Evolutionary conservation across 129 eudicot genomes (phyloP).

Genomic region (Helichrysum umbraculigerum): DNA sequence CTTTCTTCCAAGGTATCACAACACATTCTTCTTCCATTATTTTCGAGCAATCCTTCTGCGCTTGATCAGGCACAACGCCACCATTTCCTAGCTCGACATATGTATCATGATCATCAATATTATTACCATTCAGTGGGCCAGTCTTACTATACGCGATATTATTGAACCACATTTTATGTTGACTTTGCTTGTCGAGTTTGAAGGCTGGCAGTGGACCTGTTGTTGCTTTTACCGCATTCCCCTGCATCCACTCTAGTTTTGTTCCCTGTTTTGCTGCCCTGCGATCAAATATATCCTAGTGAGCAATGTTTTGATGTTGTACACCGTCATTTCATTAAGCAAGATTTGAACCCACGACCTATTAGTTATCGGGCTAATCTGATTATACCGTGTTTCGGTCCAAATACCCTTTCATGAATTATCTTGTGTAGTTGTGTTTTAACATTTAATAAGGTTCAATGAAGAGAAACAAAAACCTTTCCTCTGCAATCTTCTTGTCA

Average conservation of each 20-base stretch:
- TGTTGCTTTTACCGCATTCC: slow-evolving; percentile 27
- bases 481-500: slow-evolving; percentile 27
- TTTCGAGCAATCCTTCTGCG: neutral
- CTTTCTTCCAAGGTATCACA: slow-evolving; percentile 28
- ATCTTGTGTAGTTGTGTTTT: no score
- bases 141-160: slow-evolving; percentile 44
- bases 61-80: neutral
- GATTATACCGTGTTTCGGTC: neutral
- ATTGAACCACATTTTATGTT: slow-evolving; percentile 30
- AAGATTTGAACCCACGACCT: no score
- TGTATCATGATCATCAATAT: slow-evolving; percentile 31
- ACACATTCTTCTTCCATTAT: slow-evolving; percentile 29
- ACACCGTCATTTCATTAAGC: no score
- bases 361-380: no score
- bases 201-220: slow-evolving; percentile 28
- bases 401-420: no score
- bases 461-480: neutral
- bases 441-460: neutral
- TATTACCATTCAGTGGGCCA: neutral
- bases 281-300: neutral
- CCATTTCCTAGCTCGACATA: slow-evolving; percentile 36
- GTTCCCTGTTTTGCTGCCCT: slow-evolving; percentile 28
- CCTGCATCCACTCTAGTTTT: slow-evolving; percentile 30
- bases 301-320: neutral
- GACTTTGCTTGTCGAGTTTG: slow-evolving; percentile 11